These are phyloP conservation scores for Lentinula raphanica DNA, from an alignment of 768 basidiomycete species.

Conservation along the genomic window DNA sequence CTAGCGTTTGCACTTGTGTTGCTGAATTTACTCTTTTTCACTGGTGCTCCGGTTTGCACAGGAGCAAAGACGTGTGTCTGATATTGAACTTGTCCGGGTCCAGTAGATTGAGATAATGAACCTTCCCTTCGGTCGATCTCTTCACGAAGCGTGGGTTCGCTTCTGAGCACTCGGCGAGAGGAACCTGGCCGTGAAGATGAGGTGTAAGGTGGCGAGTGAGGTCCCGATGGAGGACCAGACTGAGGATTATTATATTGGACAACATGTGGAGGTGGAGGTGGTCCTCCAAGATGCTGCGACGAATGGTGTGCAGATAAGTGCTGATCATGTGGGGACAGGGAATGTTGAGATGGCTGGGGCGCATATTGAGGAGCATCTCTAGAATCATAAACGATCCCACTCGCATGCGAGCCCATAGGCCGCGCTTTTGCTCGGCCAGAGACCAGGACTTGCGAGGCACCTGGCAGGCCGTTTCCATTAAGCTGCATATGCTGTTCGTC, in stretches of 20 bases:
- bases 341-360: background rate
- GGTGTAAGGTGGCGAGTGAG: conserved; percentile 14
- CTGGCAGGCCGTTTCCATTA: background rate
- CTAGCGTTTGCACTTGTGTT: conserved; percentile 2
- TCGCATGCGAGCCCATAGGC: background rate
- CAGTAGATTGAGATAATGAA: conserved; percentile 23
- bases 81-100: conserved; percentile 33
- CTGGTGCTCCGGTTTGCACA: conserved; percentile 66
- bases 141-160: conserved; percentile 14
- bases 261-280: conserved; percentile 17
- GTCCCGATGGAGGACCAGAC: conserved; percentile 14
- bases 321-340: background rate
- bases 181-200: conserved; percentile 1
- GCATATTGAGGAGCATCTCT: conserved; percentile 2
- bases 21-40: conserved; percentile 55
- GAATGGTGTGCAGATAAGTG: background rate
- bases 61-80: conserved; percentile 72
- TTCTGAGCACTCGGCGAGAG: conserved; percentile 3
- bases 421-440: background rate
- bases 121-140: conserved; percentile 20
- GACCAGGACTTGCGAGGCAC: background rate
- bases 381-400: background rate
- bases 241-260: conserved; percentile 17
- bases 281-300: conserved; percentile 1
- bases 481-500: background rate